These are phyloP conservation scores for Mycena leptocephala DNA, from an alignment of 768 basidiomycete genomes.

Conservation along the genomic window DNA sequence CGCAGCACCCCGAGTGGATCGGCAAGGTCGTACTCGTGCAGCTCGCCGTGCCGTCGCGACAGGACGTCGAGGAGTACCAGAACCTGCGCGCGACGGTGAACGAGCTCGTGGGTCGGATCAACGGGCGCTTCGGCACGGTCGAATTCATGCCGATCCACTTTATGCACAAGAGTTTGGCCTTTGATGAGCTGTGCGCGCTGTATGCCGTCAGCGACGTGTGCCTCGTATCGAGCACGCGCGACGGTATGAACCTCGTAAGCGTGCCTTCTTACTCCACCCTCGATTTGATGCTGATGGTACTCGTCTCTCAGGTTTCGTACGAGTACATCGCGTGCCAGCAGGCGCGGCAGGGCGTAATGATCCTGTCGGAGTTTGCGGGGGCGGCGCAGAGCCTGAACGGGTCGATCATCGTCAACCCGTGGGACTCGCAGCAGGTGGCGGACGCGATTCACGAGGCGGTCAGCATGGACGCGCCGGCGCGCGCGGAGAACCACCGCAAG, in stretches of 20 bases:
- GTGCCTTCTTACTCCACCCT: constrained; percentile 1
- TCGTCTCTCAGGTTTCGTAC: constrained; percentile 90
- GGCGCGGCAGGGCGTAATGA: constrained; percentile 95
- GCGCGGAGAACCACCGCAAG: constrained; percentile 96
- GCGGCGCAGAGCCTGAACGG: constrained; percentile 97
- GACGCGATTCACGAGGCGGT: constrained; percentile 98
- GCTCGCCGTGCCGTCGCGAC: constrained; percentile 96
- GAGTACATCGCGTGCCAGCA: constrained; percentile 98
- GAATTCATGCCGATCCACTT: constrained; percentile 99
- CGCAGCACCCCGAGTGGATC: constrained; percentile 99
- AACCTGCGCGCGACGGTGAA: constrained; percentile 96
- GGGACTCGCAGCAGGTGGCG: constrained; percentile 99
- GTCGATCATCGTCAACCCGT: constrained; percentile 97
- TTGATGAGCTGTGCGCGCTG: constrained; percentile 97
- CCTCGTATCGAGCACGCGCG: constrained; percentile 93
- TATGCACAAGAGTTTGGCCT: constrained; percentile 95
- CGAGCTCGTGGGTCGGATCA: constrained; percentile 98
- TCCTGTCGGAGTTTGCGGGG: constrained; percentile 98
- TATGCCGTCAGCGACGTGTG: constrained; percentile 98
- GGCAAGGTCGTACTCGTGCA: constrained; percentile 98
- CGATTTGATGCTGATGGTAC: constrained; percentile 27
- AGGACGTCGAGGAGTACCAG: constrained; percentile 99
- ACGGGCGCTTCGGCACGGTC: constrained; percentile 98
- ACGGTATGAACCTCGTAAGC: constrained; percentile 98
- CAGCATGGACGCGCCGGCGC: constrained; percentile 85